Base-by-base conservation (phyloP, 495 filamentous ascomycete genomes). In the Sphaerosporella brunnea region DNA sequence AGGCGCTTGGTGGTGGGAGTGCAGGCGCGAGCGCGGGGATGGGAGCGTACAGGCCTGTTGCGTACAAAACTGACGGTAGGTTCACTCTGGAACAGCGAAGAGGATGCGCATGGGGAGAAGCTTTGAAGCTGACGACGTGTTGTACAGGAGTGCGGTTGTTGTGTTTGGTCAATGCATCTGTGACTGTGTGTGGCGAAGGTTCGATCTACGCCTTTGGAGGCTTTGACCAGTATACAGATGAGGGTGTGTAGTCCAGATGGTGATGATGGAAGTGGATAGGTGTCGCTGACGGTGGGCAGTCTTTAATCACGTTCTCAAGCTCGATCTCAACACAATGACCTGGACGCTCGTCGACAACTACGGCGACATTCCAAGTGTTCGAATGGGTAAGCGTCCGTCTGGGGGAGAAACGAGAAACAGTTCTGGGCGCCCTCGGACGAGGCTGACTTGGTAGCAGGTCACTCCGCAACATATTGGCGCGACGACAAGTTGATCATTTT, bases 161-260 rank as follows among this genome's bases (percentile, higher is more conserved):
- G 41, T 95, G 90, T 58, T 73, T 97, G 34, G 88, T 96, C 45
- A 96, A 95, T 69, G 90, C 90, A 46, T 95, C 92, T 11, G 86
- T 96, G 44, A 96, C 90, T 15, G 94, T 93, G 64, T 93, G 87
- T 59, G 84, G 84, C 37, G 83, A 93, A 63, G 86, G 94, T 65
- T 76, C 82, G 60, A 95, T 97, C 54, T 95, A 94, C 65, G 90
- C 87, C 21, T 97, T 97, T 66, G 90, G 90, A 10, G 90, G 90
- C n/a, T 97, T 97, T 55, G 90, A 97, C 60, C 87, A 94, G 61
- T 96, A 90, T 60, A 96, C 90, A 7, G 90, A 97, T 63, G 90
- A 97, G 71, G 78, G 78, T 78, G 48, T 28, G 56, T 53, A 15
- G 23, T 35, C 20, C 24, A 2, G 40, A 2, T 13, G 10, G 7